These are phyloP conservation scores for Phytophthora pinifolia DNA, from an alignment of 352 stramenopile species.

Conservation along the genomic window DNA sequence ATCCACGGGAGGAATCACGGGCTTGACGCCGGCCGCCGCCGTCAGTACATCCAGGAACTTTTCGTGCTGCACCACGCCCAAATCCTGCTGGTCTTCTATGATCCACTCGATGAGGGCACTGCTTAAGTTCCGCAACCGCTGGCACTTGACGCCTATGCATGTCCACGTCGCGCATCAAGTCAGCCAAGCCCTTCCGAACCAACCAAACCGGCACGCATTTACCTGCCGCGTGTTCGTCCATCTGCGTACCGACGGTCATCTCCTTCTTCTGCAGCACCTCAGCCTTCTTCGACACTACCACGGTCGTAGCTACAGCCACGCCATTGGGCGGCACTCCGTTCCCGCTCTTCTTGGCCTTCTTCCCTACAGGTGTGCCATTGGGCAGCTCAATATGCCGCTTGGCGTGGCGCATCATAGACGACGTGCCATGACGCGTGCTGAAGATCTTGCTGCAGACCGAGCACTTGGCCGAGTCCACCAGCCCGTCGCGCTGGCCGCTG, in stretches of 20 bases:
- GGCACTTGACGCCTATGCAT: slow-evolving; percentile 56
- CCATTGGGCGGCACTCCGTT: slow-evolving; percentile 31
- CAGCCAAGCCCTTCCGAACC: slow-evolving; percentile 6
- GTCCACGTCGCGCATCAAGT: slow-evolving; percentile 3
- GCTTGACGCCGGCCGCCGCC: slow-evolving; percentile 44
- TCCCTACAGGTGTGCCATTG: slow-evolving; percentile 43
- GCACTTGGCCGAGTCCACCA: slow-evolving; percentile 77
- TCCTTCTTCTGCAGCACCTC: slow-evolving; percentile 46
- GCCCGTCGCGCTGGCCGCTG: slow-evolving; percentile 59
- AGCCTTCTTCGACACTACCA: slow-evolving; percentile 43
- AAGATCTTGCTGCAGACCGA: slow-evolving; percentile 77
- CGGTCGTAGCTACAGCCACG: slow-evolving; percentile 1
- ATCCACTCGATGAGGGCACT: slow-evolving; percentile 72
- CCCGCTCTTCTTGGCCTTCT: slow-evolving; percentile 55
- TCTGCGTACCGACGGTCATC: slow-evolving; percentile 23
- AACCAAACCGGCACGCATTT: slow-evolving; percentile 8
- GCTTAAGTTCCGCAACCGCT: slow-evolving; percentile 64
- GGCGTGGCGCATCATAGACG: slow-evolving; percentile 82
- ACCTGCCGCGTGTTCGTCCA: slow-evolving; percentile 72
- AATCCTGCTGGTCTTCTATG: slow-evolving; percentile 70
- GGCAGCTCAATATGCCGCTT: slow-evolving; percentile 76
- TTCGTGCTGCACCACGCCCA: slow-evolving; percentile 60
- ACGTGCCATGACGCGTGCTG: slow-evolving; percentile 78
- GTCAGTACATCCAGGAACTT: slow-evolving; percentile 69
- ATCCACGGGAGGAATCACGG: slow-evolving; percentile 52